Evolutionary conservation across 2,329 filamentous ascomycete species (phyloP).

Genomic region (Reticulascus tulasneorum): DNA sequence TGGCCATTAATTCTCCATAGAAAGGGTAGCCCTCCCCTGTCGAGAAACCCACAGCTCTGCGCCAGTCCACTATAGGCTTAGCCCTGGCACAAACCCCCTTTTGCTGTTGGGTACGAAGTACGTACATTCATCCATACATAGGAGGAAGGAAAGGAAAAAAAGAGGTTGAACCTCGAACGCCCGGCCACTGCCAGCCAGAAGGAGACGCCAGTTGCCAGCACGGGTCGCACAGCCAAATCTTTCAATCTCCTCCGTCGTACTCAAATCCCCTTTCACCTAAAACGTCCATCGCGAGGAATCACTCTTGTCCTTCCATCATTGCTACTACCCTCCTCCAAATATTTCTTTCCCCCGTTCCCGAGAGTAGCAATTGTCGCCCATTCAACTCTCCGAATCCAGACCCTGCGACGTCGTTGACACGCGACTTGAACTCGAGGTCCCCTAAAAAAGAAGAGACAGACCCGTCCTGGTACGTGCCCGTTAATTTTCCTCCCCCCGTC

Average conservation of each 20-base stretch:
- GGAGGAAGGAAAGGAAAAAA: constrained; percentile 1
- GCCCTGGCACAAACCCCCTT: no score
- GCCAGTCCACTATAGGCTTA: no score
- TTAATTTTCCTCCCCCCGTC: constrained; percentile 1
- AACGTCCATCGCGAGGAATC: constrained; percentile 5
- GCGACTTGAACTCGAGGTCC: no score
- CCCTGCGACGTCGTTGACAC: constrained; percentile 29
- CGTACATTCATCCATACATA: neutral
- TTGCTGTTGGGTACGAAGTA: no score
- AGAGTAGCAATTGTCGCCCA: constrained; percentile 3
- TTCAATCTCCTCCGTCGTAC: constrained; percentile 10
- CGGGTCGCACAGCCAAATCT: constrained; percentile 12
- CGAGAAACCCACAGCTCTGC: no score
- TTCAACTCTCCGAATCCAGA: constrained; percentile 20
- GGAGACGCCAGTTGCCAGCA: constrained; percentile 5
- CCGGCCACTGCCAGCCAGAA: neutral
- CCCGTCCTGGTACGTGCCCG: constrained; percentile 20
- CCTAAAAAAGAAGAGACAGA: no score
- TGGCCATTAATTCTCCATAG: no score
- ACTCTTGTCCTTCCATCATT: constrained; percentile 12
- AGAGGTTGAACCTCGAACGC: no score
- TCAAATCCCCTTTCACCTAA: constrained; percentile 17
- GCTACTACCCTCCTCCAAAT: constrained; percentile 6
- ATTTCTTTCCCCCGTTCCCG: constrained; percentile 4
- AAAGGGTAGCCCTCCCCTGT: no score